phyloP scores from a whole-genome alignment of 495 filamentous ascomycete species.

The Talaromyces trachyspermus region DNA sequence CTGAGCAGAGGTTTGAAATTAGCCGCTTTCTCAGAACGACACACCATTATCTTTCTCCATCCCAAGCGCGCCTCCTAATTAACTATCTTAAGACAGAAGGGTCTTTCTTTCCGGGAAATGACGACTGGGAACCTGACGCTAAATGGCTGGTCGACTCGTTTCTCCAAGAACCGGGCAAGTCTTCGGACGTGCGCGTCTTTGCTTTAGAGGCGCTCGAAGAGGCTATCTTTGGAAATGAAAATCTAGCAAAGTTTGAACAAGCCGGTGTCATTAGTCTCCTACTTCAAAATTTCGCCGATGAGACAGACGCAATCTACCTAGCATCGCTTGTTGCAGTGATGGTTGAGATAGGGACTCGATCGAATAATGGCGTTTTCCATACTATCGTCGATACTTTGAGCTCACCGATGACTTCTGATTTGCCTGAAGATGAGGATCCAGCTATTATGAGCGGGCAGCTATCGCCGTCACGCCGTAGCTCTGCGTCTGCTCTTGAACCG shows the following conservation, averaged over 20 bases:
- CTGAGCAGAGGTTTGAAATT: slow-evolving; percentile 30
- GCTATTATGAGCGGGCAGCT: not conserved
- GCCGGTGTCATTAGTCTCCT: slow-evolving; percentile 33
- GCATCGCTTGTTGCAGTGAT: slow-evolving; percentile 41
- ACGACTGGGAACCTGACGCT: slow-evolving; percentile 58
- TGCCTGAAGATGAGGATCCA: slow-evolving; percentile 16
- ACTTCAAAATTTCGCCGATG: slow-evolving; percentile 35
- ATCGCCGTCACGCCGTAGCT: slow-evolving; percentile 18
- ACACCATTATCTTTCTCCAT: slow-evolving; percentile 32
- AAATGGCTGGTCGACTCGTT: slow-evolving; percentile 56
- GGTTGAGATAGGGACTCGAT: slow-evolving; percentile 27
- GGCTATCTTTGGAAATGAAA: slow-evolving; percentile 47
- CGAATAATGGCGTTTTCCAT: slow-evolving; percentile 28
- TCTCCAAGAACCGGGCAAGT: slow-evolving; percentile 54
- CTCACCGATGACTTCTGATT: slow-evolving; percentile 31
- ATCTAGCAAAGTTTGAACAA: slow-evolving; percentile 26
- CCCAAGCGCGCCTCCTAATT: slow-evolving; percentile 37
- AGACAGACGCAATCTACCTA: slow-evolving; percentile 42
- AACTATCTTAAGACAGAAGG: slow-evolving; percentile 31
- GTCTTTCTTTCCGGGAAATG: slow-evolving; percentile 64
- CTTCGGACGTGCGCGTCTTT: slow-evolving; percentile 57
- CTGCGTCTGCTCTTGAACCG: slow-evolving; percentile 27
- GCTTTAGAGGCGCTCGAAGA: slow-evolving; percentile 63
- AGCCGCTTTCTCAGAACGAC: slow-evolving; percentile 32
- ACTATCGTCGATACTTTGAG: slow-evolving; percentile 26